Evolutionary conservation across 2,329 filamentous ascomycete species (phyloP), one percentile per base, ranked within the genome.

Genomic region (Acrocalymma vagum): DNA sequence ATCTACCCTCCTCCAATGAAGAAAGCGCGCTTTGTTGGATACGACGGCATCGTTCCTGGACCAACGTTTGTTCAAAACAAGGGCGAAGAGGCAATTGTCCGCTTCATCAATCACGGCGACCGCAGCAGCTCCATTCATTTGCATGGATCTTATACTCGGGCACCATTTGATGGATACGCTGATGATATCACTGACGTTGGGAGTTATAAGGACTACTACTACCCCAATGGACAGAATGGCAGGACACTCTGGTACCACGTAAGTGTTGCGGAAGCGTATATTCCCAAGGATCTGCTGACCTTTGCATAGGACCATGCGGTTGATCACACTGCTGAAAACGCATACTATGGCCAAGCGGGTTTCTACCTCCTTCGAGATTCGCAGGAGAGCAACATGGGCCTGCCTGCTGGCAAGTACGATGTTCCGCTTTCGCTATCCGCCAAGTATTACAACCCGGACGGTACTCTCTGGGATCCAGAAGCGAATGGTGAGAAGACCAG

Each of bases 121-220:
- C 63, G 3, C n/a, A 69, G 72, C 11, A 74, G 72, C 25, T 73
- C 76, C 2, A 73, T 81, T 10, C 80, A 83, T 63, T 69, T 83
- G 13, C 80, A 83, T 51, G 80, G 81, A 1, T 80, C 77, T 9
- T 78, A 75, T 22, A 60, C 60, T 37, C 65, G 72, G 21, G 68
- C 74, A 6, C 72, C 74, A 6, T 78, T 74, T 34, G 78, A 80
- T 48, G 79, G 79, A 0, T 82, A 78, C 78, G 79, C 79, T 2
- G 72, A 74, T 29, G 81, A 83, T 45, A 66, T 72, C n/a, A 77
- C 77, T 1, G 31, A 63, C 1, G 72, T 75, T 0, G 78, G 78
- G 1, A 65, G 83, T 52, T 82, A 77, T 63, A 83, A 84, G 59
- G 82, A 84, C 46, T 83, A 84, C 59, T 84, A 83, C 59, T 85